These are phyloP conservation scores for Nicotiana otophora DNA, from an alignment of 257 asterid species.

Conservation along the genomic window DNA sequence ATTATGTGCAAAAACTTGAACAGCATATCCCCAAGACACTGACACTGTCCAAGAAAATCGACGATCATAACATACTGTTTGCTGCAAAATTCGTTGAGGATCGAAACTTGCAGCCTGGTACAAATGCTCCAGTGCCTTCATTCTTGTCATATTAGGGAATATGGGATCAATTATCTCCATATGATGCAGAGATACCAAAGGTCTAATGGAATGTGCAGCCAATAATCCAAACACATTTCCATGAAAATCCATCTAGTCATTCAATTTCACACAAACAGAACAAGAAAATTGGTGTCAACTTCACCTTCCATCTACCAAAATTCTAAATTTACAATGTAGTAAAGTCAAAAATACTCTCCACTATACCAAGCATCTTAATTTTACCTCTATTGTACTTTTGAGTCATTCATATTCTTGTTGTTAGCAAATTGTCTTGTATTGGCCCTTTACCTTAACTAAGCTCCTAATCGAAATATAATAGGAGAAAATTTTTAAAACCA, in stretches of 20 bases:
- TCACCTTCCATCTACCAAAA: not conserved
- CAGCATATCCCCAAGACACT: constrained; percentile 70
- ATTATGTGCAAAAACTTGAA: constrained; percentile 58
- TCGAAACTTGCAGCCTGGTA: constrained; percentile 45
- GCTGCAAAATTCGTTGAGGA: constrained; percentile 61
- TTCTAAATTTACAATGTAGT: not conserved
- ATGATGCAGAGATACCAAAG: constrained; percentile 65
- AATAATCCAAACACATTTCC: constrained; percentile 69
- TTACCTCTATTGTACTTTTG: too few relatives aligned
- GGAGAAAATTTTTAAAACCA: too few relatives aligned
- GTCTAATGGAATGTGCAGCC: constrained; percentile 63
- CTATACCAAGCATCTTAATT: too few relatives aligned
- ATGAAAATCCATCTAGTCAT: constrained; percentile 58
- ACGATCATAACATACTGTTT: constrained; percentile 62
- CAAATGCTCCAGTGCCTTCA: constrained; percentile 48
- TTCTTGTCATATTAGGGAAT: constrained; percentile 57
- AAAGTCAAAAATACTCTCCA: not conserved
- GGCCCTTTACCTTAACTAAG: too few relatives aligned
- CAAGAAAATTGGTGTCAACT: not conserved
- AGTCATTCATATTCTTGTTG: too few relatives aligned
- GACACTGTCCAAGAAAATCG: constrained; percentile 48
- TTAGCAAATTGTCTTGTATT: too few relatives aligned
- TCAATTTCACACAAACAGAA: not conserved
- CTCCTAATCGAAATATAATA: too few relatives aligned
- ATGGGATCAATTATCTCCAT: constrained; percentile 66